These are phyloP conservation scores for Wallacemonas sp. DNA, from an alignment of 208 protist species.

Conservation along the genomic window DNA sequence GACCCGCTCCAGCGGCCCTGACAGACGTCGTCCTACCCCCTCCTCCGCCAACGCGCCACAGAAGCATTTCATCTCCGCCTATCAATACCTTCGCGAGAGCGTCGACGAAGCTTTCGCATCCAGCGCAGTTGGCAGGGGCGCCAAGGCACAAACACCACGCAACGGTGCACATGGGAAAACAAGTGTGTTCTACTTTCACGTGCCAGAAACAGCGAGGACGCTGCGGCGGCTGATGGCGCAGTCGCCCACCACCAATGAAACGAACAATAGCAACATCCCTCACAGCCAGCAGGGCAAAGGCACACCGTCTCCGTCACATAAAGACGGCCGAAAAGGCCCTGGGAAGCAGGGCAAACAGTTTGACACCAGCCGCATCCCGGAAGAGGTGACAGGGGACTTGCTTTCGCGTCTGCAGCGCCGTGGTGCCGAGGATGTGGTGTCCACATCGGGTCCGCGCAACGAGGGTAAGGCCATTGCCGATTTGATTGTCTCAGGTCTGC, in stretches of 20 bases:
- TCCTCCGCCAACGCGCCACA: background rate
- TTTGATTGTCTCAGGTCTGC: background rate
- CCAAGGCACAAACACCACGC: background rate
- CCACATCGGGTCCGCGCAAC: slow-evolving; percentile 8
- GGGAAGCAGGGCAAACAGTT: background rate
- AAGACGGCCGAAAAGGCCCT: background rate
- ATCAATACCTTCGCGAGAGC: slow-evolving; percentile 12
- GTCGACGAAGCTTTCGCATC: slow-evolving; percentile 13
- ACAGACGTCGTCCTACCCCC: background rate
- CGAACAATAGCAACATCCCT: background rate
- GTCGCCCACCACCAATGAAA: background rate
- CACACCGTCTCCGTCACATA: no score
- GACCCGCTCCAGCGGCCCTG: background rate
- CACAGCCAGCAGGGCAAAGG: no score
- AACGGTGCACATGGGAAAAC: background rate
- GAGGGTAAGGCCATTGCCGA: slow-evolving; percentile 30
- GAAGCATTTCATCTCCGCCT: slow-evolving; percentile 9
- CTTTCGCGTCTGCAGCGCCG: slow-evolving; percentile 12
- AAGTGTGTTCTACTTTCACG: slow-evolving; percentile 8
- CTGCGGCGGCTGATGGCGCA: slow-evolving; percentile 4
- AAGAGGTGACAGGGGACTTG: slow-evolving; percentile 8
- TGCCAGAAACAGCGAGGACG: slow-evolving; percentile 2
- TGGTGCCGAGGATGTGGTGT: background rate
- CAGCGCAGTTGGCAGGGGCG: background rate
- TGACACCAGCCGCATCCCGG: slow-evolving; percentile 8